A percentile compares a stretch with the other conserved stretches of the same genome.
These are phyloP conservation scores for Citrus unshiu DNA, from an alignment of 345 rosid genomes.

Conservation along the genomic window DNA sequence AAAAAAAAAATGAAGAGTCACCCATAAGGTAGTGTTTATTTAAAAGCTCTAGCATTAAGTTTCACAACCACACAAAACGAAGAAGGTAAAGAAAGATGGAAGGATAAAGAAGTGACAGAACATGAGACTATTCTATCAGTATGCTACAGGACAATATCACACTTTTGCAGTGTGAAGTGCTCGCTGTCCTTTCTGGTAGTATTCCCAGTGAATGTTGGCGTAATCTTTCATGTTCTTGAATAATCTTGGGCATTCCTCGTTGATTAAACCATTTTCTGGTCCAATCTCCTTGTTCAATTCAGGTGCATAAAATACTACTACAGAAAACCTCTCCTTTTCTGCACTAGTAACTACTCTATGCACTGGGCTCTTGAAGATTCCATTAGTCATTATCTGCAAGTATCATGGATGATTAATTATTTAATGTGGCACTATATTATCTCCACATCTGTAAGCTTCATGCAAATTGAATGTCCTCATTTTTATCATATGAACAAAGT, in stretches of 20 bases:
- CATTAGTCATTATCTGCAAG: slow-evolving; percentile 50
- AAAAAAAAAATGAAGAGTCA: no score
- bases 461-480: neutral
- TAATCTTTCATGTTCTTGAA: slow-evolving; percentile 37
- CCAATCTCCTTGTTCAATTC: slow-evolving; percentile 25
- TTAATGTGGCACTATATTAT: neutral
- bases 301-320: slow-evolving; percentile 42
- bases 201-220: slow-evolving; percentile 19
- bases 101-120: neutral
- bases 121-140: neutral
- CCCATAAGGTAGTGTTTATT: neutral
- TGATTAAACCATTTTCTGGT: slow-evolving; percentile 23
- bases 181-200: slow-evolving; percentile 34
- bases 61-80: neutral
- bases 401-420: neutral
- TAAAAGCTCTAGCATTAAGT: neutral
- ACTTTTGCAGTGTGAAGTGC: slow-evolving; percentile 20
- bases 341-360: slow-evolving; percentile 43
- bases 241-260: slow-evolving; percentile 30
- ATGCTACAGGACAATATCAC: neutral
- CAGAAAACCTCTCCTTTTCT: slow-evolving; percentile 36
- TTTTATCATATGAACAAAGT: neutral
- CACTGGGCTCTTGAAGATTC: slow-evolving; percentile 46
- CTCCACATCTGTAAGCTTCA: neutral
- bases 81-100: neutral